Conservation (phyloP, 176 grass and related monocot genomes). For the Triticum turgidum region DNA sequence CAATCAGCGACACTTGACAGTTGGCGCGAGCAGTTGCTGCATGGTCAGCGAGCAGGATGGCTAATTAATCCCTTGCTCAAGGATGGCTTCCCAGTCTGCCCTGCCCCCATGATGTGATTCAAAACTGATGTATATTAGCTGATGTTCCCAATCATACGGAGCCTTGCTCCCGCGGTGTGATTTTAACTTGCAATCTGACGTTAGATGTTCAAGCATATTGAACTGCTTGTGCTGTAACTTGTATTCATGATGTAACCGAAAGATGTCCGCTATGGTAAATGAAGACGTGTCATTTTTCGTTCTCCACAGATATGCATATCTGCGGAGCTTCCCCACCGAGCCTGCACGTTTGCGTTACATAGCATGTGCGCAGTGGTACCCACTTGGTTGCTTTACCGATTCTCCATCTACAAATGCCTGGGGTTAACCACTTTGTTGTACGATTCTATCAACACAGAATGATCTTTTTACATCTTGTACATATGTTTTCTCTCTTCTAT, state of each 20-base stretch:
- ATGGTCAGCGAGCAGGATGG: constrained; percentile 36
- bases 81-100: constrained; percentile 22
- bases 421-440: no score
- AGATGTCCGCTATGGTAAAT: constrained; percentile 37
- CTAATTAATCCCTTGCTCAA: constrained; percentile 33
- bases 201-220: constrained; percentile 42
- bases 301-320: not conserved
- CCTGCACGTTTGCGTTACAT: no score
- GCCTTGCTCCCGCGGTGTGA: constrained; percentile 19
- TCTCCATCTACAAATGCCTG: no score
- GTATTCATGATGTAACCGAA: constrained; percentile 39
- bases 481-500: no score
- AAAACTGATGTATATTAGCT: constrained; percentile 12
- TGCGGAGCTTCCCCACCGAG: not conserved
- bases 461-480: no score
- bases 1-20: not conserved
- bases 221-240: constrained; percentile 56
- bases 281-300: constrained; percentile 26
- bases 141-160: constrained; percentile 28
- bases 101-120: constrained; percentile 6
- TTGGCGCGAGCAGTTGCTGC: constrained; percentile 27
- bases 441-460: no score
- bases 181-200: constrained; percentile 40
- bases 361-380: no score
- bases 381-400: no score